Evolutionary conservation across 768 basidiomycete species (phyloP), one percentile per base, ranked within the genome.

Genomic region (Mycena vulgaris): DNA sequence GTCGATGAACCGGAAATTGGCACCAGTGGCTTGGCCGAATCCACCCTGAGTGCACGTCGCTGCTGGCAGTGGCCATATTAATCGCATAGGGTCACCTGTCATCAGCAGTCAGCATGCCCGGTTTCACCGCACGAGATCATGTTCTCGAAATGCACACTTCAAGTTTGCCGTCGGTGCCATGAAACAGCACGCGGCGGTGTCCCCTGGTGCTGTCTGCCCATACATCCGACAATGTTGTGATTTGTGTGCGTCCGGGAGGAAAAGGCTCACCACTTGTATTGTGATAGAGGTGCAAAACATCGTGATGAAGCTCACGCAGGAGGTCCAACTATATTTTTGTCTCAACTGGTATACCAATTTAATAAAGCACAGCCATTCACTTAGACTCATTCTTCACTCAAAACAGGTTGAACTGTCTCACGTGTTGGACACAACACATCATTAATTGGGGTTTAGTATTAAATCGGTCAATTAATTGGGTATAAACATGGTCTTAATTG

Each of bases 201-300:
- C 28, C 28, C 28, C 28, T 30, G 40, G 25, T 8, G 57, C 27
- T 14, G 45, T 59, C 57, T 59, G 57, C 33, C 53, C 7, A 37
- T 1, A 23, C 9, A 21, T 59, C 42, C 40, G 23, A 30, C 13
- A 31, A 35, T 42, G 16, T 6, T 25, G 13, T 4, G 0, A 42
- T 16, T 59, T 30, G 33, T 13, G 7, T 59, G 19, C 42, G 57
- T 21, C 42, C 19, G n/a, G 5, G 19, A 42, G n/a, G 56, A 40
- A 5, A 30, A 37, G 40, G 21, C 57, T 31, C 39, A 59, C 57
- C 40, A 28, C 19, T 59, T 42, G 14, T 10, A 5, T 59, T 31
- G 57, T 19, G 27, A 59, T 59, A n/a, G 57, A 45, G 5, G 40
- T 59, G 14, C 57, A 59, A 40, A 59, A 59, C 16, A 40, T 45